A percentile compares a stretch with the other conserved stretches of the same genome.
These are phyloP conservation scores for Malbranchea cinnamomea DNA, from an alignment of 2,329 filamentous ascomycete genomes.

Conservation along the genomic window DNA sequence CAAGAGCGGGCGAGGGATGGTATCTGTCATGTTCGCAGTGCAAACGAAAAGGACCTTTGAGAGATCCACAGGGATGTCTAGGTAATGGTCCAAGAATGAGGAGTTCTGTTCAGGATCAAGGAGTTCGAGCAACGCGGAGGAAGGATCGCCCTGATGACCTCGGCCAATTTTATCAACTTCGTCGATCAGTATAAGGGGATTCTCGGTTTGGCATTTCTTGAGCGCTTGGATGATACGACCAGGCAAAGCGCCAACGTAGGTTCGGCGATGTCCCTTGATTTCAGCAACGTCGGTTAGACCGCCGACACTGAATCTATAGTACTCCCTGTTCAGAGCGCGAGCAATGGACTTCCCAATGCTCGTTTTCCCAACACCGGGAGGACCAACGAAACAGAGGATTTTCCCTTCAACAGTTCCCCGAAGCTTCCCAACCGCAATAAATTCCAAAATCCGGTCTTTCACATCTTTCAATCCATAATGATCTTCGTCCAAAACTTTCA, in stretches of 20 bases:
- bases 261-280: slow-evolving; percentile 93
- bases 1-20: slow-evolving; percentile 80
- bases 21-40: slow-evolving; percentile 98
- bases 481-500: slow-evolving; percentile 83
- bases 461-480: slow-evolving; percentile 96
- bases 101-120: slow-evolving; percentile 95
- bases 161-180: slow-evolving; percentile 97
- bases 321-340: slow-evolving; percentile 82
- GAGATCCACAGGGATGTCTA: slow-evolving; percentile 93
- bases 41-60: slow-evolving; percentile 98
- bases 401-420: slow-evolving; percentile 96
- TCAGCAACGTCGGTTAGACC: slow-evolving; percentile 94
- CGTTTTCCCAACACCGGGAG: slow-evolving; percentile 94
- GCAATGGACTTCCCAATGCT: slow-evolving; percentile 98
- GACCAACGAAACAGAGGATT: slow-evolving; percentile 93
- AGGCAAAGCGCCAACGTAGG: slow-evolving; percentile 88
- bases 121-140: slow-evolving; percentile 81
- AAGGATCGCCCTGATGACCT: slow-evolving; percentile 90
- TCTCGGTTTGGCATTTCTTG: slow-evolving; percentile 98
- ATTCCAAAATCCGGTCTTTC: slow-evolving; percentile 95
- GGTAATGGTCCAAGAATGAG: slow-evolving; percentile 95
- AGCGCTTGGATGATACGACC: slow-evolving; percentile 95
- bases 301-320: slow-evolving; percentile 96
- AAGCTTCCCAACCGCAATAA: slow-evolving; percentile 94
- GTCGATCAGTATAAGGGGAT: slow-evolving; percentile 89